Evolutionary conservation across 2,329 filamentous ascomycete genomes (phyloP).

Genomic region (Pseudopyricularia javanii): DNA sequence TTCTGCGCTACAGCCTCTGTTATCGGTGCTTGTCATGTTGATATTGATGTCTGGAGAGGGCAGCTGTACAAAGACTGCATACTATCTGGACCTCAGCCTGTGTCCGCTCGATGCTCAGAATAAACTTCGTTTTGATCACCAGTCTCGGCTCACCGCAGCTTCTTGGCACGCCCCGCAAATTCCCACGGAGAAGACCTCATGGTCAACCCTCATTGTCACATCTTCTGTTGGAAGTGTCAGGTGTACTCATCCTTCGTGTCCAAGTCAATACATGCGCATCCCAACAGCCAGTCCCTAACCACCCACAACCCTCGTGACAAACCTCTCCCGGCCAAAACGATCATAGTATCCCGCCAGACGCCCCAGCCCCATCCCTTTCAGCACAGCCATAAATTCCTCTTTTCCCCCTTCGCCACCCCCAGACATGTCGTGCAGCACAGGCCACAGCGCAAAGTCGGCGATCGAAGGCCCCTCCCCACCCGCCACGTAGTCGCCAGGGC

Average conservation of each 20-base stretch:
- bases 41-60: not conserved
- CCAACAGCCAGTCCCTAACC: not conserved
- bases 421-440: constrained; percentile 33
- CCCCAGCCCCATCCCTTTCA: constrained; percentile 10
- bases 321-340: constrained; percentile 11
- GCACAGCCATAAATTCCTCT: constrained; percentile 12
- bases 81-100: too few relatives aligned
- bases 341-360: constrained; percentile 25
- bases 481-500: constrained; percentile 26
- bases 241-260: too few relatives aligned
- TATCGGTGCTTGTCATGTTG: not conserved
- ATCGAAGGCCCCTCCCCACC: constrained; percentile 24
- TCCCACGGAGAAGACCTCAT: too few relatives aligned
- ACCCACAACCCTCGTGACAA: constrained; percentile 6
- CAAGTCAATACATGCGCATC: not conserved
- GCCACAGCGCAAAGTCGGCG: constrained; percentile 46
- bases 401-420: constrained; percentile 4
- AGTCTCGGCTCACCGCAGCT: too few relatives aligned
- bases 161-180: too few relatives aligned
- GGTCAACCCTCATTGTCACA: too few relatives aligned
- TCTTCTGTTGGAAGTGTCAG: too few relatives aligned
- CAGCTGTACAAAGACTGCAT: too few relatives aligned
- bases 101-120: too few relatives aligned
- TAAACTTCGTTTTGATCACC: too few relatives aligned
- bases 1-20: not conserved